Conservation (phyloP, 768 basidiomycete species). For the Sistotremastrum niveocremeum region DNA sequence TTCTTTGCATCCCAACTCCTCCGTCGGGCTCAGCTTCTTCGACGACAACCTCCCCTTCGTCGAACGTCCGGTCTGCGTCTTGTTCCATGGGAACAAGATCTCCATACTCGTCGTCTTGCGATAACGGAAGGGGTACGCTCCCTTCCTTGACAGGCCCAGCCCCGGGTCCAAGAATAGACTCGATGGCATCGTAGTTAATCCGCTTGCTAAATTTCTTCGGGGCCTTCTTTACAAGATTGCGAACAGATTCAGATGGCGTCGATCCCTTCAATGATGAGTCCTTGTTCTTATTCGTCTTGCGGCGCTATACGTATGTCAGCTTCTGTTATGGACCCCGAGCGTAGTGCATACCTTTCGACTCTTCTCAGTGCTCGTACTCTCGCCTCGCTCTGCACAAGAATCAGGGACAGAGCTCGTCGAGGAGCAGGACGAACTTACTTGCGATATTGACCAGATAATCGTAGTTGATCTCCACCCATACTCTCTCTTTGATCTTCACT, state of each 20-base stretch:
- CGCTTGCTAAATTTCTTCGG: conserved; percentile 73
- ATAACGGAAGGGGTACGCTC: too few species aligned
- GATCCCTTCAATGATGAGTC: conserved; percentile 58
- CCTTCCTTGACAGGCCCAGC: too few species aligned
- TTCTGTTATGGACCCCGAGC: conserved; percentile 2
- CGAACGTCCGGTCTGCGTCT: too few species aligned
- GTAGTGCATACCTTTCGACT: conserved; percentile 69
- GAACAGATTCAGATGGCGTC: conserved; percentile 66
- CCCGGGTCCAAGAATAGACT: conserved; percentile 38
- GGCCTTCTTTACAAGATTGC: conserved; percentile 71
- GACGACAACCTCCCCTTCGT: too few species aligned
- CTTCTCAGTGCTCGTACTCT: conserved; percentile 24
- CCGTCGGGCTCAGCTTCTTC: too few species aligned
- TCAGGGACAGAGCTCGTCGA: background rate
- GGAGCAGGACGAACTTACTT: conserved; percentile 32
- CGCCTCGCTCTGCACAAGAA: conserved; percentile 28
- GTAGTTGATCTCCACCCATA: conserved; percentile 89
- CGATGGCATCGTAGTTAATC: conserved; percentile 87
- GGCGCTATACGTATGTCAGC: conserved; percentile 32
- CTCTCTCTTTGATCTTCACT: conserved; percentile 72
- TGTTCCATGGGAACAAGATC: too few species aligned
- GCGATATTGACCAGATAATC: conserved; percentile 85
- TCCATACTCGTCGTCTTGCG: too few species aligned
- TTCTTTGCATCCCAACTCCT: too few species aligned
- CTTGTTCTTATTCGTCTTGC: conserved; percentile 58